Conservation (phyloP, 2,329 filamentous ascomycete genomes). For the Orbilia quercus region DNA sequence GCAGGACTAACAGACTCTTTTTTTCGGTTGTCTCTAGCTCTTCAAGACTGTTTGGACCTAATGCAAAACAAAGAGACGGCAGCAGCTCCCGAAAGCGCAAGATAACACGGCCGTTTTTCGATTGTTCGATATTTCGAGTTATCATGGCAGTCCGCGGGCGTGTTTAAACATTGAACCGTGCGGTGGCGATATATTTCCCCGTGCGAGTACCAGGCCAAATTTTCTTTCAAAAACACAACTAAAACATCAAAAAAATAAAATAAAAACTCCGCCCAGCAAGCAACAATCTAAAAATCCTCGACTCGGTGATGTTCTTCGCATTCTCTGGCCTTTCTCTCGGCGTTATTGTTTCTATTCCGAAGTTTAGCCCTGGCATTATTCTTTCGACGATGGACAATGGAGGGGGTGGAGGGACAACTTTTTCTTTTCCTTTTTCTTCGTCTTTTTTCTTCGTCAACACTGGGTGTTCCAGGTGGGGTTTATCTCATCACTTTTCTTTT, state of each 20-base stretch:
- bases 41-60: conserved; percentile 48
- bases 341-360: conserved; percentile 56
- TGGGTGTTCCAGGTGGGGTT: conserved; percentile 52
- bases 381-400: conserved; percentile 44
- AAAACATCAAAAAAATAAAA: no score
- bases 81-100: conserved; percentile 40
- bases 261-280: no score
- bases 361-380: conserved; percentile 51
- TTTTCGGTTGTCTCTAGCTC: conserved; percentile 11
- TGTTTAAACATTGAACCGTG: conserved; percentile 20
- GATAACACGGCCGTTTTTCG: conserved; percentile 35
- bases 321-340: conserved; percentile 50
- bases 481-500: conserved; percentile 49
- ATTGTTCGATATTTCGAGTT: conserved; percentile 19
- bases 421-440: conserved; percentile 35
- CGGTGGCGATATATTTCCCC: conserved; percentile 41
- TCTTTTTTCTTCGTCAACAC: conserved; percentile 54
- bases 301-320: conserved; percentile 53
- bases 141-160: conserved; percentile 15
- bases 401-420: conserved; percentile 29
- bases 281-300: conserved; percentile 47
- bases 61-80: conserved; percentile 53
- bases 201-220: conserved; percentile 16
- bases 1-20: conserved; percentile 14
- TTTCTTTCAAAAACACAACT: conserved; percentile 16